Base-by-base conservation (phyloP, 805 yeast genomes). In the Clavispora santaluciae region DNA sequence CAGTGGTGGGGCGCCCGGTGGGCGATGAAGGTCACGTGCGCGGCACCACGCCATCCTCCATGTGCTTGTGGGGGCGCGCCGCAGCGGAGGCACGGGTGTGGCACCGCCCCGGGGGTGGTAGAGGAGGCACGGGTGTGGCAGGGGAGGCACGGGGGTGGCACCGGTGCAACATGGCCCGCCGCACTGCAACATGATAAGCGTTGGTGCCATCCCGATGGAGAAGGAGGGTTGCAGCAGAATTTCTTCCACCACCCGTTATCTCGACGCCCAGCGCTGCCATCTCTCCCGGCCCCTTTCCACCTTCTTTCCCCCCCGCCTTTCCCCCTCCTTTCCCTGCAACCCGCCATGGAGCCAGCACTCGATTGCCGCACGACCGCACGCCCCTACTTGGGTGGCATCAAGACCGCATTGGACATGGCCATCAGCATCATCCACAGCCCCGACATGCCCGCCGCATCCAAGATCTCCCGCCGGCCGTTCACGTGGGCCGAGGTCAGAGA, bases 401-500 rank as follows among this genome's bases (percentile, higher is more conserved):
- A 15, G 18, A 17, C 29, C 29, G 35, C 25, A 4, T 24, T 20
- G 10, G 20, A 24, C 30, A n/a, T 21, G 30, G 47, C 51, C 18
- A 25, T 45, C 36, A 45, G 45, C 5, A 24, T 42, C 25, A 20
- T 65, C 22, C 52, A 57, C 25, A 55, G 59, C 30, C 61, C 66
- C 20, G 55, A 57, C 35, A 67, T 68, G 72, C 72, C 72, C 11
- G 48, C 59, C 13, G 56, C 70, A 1, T 59, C 64, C 40, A 68
- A 68, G 45, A 48, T 61, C 36, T 49, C 55, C 24, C 55, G 53
- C 11, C 41, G 50, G 13, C 76, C 79, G 2, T 71, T 75, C 47
- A 51, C 67, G 3, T 80, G 84, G 81, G 54, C 55, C 8, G 68
- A 70, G 34, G 63, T 70, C 7, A 49, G 54, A 26, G 46, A 60